Conservation (phyloP, 2,329 filamentous ascomycete species). For the Trichoderma guizhouense region DNA sequence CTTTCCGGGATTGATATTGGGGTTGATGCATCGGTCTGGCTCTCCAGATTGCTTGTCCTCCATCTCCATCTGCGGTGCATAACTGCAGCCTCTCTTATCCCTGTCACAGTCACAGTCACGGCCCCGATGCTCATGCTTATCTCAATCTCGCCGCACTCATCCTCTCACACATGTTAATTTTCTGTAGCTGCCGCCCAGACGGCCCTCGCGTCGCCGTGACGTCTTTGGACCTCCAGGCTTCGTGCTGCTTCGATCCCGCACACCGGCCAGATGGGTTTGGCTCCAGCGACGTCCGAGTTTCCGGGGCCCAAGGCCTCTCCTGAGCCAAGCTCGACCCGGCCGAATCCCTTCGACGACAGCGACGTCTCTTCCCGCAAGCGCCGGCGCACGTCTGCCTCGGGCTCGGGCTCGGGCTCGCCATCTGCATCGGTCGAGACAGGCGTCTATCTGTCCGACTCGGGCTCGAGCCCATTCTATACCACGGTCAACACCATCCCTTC, state of each 20-base stretch:
- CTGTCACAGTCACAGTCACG: not conserved
- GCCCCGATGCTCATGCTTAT: not conserved
- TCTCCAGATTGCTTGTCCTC: not conserved
- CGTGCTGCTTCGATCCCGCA: conserved; percentile 34
- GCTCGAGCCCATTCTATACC: conserved; percentile 27
- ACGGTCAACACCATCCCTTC: conserved; percentile 29
- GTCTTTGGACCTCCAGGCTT: conserved; percentile 46
- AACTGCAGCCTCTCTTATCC: not conserved
- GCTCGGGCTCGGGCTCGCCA: conserved; percentile 51
- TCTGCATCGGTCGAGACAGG: conserved; percentile 49
- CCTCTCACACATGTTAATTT: conserved; percentile 56
- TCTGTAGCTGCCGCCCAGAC: conserved; percentile 51
- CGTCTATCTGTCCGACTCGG: conserved; percentile 31
- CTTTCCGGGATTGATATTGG: not conserved
- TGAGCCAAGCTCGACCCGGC: conserved; percentile 60
- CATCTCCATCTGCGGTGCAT: not conserved
- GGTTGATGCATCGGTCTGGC: not conserved
- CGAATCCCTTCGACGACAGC: conserved; percentile 62
- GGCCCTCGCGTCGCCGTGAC: conserved; percentile 52
- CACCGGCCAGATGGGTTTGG: conserved; percentile 53
- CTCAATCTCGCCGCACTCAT: conserved; percentile 11
- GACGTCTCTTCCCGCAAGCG: conserved; percentile 57
- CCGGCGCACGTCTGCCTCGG: conserved; percentile 56
- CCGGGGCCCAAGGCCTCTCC: conserved; percentile 59
- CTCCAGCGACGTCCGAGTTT: conserved; percentile 47